Evolutionary conservation across 108 stramenopile genomes (phyloP), one percentile per base, ranked within the genome.

Genomic region (Asterionellopsis glacialis): DNA sequence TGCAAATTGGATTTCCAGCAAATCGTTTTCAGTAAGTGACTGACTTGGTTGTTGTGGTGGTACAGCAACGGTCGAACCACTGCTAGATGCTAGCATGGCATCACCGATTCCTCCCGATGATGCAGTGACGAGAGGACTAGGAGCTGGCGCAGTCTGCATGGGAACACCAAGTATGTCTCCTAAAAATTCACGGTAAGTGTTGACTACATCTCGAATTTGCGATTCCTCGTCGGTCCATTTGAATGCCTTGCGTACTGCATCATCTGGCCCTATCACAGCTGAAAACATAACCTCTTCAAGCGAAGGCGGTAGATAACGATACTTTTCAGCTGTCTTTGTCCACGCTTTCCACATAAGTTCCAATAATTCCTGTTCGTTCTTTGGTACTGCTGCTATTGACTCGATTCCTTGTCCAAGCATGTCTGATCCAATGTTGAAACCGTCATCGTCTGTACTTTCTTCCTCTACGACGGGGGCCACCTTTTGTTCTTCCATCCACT

Each of bases 1-100:
- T 64, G 62, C 63, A 41, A 56, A 76, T 18, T 90, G 84, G 49
- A 85, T 55, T 55, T 85, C 88, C 61, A 77, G 57, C 47, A 84
- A 50, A 45, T 76, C 72, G 12, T 53, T 65, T 42, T 79, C 68
- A 26, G 48, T 61, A 45, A 26, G 68, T 47, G 28, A 26, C 26
- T 41, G 24, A n/a, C 24, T 19, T 57, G 14, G 12, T 9, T 25
- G 10, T 43, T 55, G 41, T 11, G 3, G 18, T 26, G n/a, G 14
- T 55, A 14, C 28, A 23, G 13, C 42, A 0, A 23, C 33, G 2
- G 18, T 7, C 33, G 33, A 22, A 25, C 39, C 7, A 27, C 33
- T 7, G 7, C 33, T 33, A 5, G 33, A 33, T 24, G 11, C 39
- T 6, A 43, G 40, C 13, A 22, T 9, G 21, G 23, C 45, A 9